phyloP scores from a whole-genome alignment of 2,329 filamentous ascomycete species.

The Chaetomium olivaceum region DNA sequence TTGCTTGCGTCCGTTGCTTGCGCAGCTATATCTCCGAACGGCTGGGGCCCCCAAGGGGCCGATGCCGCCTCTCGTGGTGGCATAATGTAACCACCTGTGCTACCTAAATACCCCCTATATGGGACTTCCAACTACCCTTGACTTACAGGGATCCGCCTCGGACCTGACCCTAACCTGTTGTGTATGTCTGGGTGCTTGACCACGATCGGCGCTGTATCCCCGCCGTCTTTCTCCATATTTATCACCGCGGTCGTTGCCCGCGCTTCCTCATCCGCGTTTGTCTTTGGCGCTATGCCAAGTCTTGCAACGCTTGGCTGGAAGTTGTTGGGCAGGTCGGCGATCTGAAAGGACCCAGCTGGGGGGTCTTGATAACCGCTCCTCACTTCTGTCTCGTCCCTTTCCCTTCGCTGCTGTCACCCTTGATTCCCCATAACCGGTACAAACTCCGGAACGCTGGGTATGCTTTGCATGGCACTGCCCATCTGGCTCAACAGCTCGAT shows the following conservation, averaged over 20 bases:
- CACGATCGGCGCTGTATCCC: not conserved
- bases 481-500: slow-evolving; percentile 50
- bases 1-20: not conserved
- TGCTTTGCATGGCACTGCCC: slow-evolving; percentile 37
- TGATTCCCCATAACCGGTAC: slow-evolving; percentile 22
- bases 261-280: not conserved
- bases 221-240: not conserved
- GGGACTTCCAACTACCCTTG: not conserved
- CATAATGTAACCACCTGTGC: not conserved
- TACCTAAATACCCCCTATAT: not conserved
- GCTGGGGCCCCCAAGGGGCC: not conserved
- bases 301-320: not conserved
- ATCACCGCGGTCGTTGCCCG: not conserved
- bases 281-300: not conserved
- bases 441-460: slow-evolving; percentile 33
- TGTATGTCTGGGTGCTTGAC: not conserved
- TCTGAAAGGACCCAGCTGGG: no score
- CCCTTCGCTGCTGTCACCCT: not conserved
- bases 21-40: not conserved
- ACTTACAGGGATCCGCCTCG: not conserved
- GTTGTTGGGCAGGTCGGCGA: not conserved
- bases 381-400: not conserved
- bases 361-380: not conserved
- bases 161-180: not conserved
- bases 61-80: not conserved